Evolutionary conservation across 345 rosid genomes (phyloP), one percentile per base, ranked within the genome.

Genomic region (Euphorbia pulcherrima): DNA sequence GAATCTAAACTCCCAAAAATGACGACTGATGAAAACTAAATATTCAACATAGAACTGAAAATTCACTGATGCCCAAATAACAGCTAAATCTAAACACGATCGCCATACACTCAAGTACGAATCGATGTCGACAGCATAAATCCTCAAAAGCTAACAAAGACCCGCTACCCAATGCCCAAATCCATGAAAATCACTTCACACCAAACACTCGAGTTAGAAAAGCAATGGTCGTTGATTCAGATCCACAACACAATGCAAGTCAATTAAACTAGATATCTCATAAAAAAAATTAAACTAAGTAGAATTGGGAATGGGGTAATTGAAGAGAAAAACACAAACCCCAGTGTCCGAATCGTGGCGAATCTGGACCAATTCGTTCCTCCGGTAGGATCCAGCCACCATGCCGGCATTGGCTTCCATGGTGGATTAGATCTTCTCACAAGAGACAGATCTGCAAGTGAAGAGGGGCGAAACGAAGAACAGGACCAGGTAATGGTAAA

Each of bases 331-430:
- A n/a, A n/a, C 60, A 89, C 97, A 54, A 74, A 95, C 99, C 92
- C 88, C 97, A 59, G 94, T 81, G 60, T 95, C 98, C 61, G 97
- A 95, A 78, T 95, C 99, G 69, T 95, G 93, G 30, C 89, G 97
- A 75, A 95, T 95, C 81, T 97, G 96, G 68, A 95, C 99, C 57
- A 95, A 83, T 84, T 95, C 96, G 77, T 95, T 95, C 77, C 90
- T 81, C 81, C 87, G 88, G 89, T 95, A 86, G n/a, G 99, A 95
- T 29, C 99, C 99, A 67, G 99, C 97, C 58, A 95, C 98, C 91
- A 95, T 72, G 30, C 97, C 99, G 29, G 88, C 86, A 79, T 78
- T 92, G 18, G 98, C 87, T 78, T 95, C 96, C 99, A 95, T 95
- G 72, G 30, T 55, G 71, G 27, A 65, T 10, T 40, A 16, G 0